A percentile compares a stretch with the other conserved stretches of the same genome.
Evolutionary conservation across 257 asterid species (phyloP).

Genomic region (Voacanga thouarsii): DNA sequence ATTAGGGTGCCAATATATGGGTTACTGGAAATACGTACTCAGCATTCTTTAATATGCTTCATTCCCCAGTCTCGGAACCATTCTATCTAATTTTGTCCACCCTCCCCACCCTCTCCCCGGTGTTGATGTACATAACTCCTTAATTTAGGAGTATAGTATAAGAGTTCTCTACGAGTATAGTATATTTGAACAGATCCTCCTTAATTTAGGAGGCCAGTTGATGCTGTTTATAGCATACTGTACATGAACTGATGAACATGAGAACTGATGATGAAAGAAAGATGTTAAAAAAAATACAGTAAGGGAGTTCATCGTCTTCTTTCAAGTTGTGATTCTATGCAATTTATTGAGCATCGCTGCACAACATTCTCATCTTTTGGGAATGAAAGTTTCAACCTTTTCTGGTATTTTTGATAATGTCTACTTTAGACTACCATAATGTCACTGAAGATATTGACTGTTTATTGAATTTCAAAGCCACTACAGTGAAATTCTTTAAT

Average conservation of each 20-base stretch:
- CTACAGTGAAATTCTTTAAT: too few species aligned
- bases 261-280: background rate
- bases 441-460: too few species aligned
- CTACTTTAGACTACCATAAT: background rate
- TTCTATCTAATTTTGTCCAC: background rate
- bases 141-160: too few species aligned
- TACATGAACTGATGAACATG: background rate
- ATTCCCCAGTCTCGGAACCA: background rate
- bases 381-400: background rate
- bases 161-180: background rate
- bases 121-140: constrained; percentile 8
- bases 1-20: background rate
- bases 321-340: background rate
- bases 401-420: background rate
- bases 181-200: constrained; percentile 6
- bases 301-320: background rate
- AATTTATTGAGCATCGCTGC: background rate
- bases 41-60: background rate
- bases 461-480: too few species aligned
- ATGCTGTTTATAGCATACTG: constrained; percentile 7
- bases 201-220: background rate
- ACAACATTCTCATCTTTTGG: background rate
- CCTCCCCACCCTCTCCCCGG: too few species aligned
- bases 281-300: background rate
- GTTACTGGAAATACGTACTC: too few species aligned